phyloP scores from a whole-genome alignment of 2,329 filamentous ascomycete genomes.

The Lasiodiplodia sp. region DNA sequence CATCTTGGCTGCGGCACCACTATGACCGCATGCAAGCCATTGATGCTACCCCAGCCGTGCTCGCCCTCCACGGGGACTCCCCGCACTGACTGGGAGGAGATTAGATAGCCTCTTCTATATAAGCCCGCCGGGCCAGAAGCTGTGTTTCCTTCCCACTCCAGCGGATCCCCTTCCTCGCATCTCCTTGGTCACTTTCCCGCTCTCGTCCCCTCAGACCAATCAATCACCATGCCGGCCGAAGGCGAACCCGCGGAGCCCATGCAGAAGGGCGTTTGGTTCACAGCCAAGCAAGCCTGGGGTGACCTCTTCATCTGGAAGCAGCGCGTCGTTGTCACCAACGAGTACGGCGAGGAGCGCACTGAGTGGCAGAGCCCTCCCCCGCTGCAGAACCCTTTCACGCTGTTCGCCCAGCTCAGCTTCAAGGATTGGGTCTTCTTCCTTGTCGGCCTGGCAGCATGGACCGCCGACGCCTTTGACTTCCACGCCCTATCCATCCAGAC shows the following conservation, averaged over 20 bases:
- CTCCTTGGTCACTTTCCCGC: background rate
- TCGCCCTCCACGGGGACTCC: background rate
- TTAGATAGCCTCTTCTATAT: constrained; percentile 15
- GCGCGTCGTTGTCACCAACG: constrained; percentile 71
- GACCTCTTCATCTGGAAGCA: constrained; percentile 79
- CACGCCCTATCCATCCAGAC: constrained; percentile 82
- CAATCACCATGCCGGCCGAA: constrained; percentile 14
- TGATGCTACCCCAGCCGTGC: constrained; percentile 25
- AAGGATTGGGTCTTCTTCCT: constrained; percentile 78
- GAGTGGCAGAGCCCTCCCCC: constrained; percentile 74
- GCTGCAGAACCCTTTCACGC: constrained; percentile 73
- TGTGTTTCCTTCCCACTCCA: background rate
- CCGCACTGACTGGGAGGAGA: background rate
- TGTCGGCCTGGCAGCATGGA: constrained; percentile 78
- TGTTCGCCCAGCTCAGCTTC: constrained; percentile 68
- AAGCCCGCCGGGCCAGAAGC: background rate
- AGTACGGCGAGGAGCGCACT: constrained; percentile 67
- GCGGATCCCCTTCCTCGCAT: background rate
- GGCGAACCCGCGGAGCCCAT: constrained; percentile 68
- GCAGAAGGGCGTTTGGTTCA: constrained; percentile 69
- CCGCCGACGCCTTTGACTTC: constrained; percentile 84
- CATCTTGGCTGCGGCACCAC: constrained; percentile 18
- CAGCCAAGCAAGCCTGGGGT: constrained; percentile 67
- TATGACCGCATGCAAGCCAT: constrained; percentile 18
- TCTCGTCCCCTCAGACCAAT: constrained; percentile 1